Evolutionary conservation across 331 rosid genomes (phyloP).

Genomic region (Malus hybrid): DNA sequence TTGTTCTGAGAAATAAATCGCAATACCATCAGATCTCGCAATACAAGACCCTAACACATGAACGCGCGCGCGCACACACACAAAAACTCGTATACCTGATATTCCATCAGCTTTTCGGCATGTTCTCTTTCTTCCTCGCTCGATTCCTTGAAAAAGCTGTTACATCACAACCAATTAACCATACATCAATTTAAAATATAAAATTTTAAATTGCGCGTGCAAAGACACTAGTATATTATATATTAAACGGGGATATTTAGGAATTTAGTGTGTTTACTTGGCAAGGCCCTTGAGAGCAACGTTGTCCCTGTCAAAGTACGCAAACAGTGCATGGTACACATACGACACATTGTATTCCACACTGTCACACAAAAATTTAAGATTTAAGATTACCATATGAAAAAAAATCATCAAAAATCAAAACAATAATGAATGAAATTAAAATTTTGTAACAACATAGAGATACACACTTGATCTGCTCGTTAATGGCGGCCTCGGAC

Average conservation of each 20-base stretch:
- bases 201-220: no score
- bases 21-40: neutral
- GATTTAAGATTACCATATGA: no score
- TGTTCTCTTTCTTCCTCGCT: slow-evolving; percentile 76
- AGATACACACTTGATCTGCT: slow-evolving; percentile 44
- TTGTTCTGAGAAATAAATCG: slow-evolving; percentile 31
- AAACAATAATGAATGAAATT: neutral
- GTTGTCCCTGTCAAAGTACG: slow-evolving; percentile 54
- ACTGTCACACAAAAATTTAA: slow-evolving; percentile 9
- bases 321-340: slow-evolving; percentile 54
- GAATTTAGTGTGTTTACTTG: slow-evolving; percentile 23
- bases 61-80: neutral
- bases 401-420: neutral
- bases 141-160: slow-evolving; percentile 63
- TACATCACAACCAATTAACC: neutral
- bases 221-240: neutral
- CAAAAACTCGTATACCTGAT: slow-evolving; percentile 2
- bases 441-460: no score
- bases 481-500: slow-evolving; percentile 40
- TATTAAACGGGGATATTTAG: neutral
- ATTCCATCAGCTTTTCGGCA: slow-evolving; percentile 62
- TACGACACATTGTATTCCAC: slow-evolving; percentile 57
- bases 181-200: neutral
- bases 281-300: slow-evolving; percentile 53
- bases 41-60: neutral